Evolutionary conservation across 2,329 filamentous ascomycete genomes (phyloP).

Genomic region (Sclerotinia minor): DNA sequence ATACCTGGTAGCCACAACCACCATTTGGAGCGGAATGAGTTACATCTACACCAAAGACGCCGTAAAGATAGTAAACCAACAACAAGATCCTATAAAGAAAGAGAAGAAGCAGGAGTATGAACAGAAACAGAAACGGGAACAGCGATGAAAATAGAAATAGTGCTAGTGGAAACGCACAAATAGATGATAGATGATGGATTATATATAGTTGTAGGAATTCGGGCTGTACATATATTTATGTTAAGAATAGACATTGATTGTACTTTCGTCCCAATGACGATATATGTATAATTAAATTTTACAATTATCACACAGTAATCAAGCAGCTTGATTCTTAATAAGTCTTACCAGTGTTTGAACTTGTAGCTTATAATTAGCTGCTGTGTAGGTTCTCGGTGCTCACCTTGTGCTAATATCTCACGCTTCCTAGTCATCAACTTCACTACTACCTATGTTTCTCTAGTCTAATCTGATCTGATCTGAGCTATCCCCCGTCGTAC

Average conservation of each 20-base stretch:
- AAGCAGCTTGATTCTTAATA: no score
- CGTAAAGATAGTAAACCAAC: conserved; percentile 73
- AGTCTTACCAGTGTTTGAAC: no score
- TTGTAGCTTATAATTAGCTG: no score
- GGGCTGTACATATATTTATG: not conserved
- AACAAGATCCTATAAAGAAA: conserved; percentile 33
- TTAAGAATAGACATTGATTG: not conserved
- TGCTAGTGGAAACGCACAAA: not conserved
- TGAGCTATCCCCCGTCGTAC: no score
- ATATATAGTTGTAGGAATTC: conserved; percentile 1
- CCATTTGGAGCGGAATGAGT: conserved; percentile 88
- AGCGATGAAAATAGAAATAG: not conserved
- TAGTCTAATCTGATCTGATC: no score
- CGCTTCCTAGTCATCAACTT: no score
- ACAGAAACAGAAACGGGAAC: not conserved
- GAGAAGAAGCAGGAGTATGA: conserved; percentile 11
- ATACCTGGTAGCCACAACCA: conserved; percentile 83
- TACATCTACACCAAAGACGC: conserved; percentile 90
- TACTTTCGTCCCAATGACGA: not conserved
- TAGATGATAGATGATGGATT: not conserved
- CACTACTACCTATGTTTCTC: no score
- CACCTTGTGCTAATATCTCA: no score
- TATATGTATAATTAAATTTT: no score
- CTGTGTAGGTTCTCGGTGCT: no score
- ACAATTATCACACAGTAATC: no score